A percentile compares a stretch with the other conserved stretches of the same genome.
phyloP scores from a whole-genome alignment of 345 rosid species.

The Pugionium cornutum region DNA sequence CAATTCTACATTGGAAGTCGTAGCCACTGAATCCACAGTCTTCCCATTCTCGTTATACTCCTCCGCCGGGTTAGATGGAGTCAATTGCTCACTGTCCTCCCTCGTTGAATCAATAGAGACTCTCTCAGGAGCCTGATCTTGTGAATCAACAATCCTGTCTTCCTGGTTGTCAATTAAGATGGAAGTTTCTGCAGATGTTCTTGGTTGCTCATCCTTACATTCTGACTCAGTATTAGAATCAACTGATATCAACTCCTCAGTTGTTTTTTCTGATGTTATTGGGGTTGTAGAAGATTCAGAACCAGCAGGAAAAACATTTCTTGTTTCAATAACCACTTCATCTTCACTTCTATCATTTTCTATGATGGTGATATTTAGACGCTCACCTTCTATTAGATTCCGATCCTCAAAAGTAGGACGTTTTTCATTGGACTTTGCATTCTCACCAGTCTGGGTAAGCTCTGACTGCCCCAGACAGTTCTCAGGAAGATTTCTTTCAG shows the following conservation, averaged over 20 bases:
- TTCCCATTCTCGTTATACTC: conserved; percentile 36
- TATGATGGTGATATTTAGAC: conserved; percentile 30
- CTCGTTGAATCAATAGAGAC: conserved; percentile 29
- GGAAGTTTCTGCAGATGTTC: conserved; percentile 41
- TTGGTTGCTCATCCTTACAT: conserved; percentile 42
- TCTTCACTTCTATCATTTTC: conserved; percentile 43
- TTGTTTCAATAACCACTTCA: conserved; percentile 32
- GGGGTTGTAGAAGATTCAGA: conserved; percentile 22
- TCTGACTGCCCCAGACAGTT: conserved; percentile 55
- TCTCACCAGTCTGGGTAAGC: conserved; percentile 43
- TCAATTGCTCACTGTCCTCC: conserved; percentile 42
- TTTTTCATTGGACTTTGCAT: conserved; percentile 35
- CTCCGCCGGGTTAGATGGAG: conserved; percentile 38
- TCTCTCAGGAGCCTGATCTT: conserved; percentile 31
- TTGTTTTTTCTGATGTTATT: conserved; percentile 20
- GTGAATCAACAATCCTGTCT: conserved; percentile 43
- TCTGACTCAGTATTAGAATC: conserved; percentile 37
- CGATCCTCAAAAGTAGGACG: conserved; percentile 39
- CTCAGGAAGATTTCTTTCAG: conserved; percentile 46
- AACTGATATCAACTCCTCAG: conserved; percentile 35
- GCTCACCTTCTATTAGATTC: conserved; percentile 20
- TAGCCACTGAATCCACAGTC: conserved; percentile 41
- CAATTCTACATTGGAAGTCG: conserved; percentile 37
- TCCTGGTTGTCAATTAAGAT: conserved; percentile 40
- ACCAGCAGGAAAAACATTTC: conserved; percentile 20